phyloP scores from a whole-genome alignment of 1,139 yeast genomes.

The Geotrichum klebahnii region DNA sequence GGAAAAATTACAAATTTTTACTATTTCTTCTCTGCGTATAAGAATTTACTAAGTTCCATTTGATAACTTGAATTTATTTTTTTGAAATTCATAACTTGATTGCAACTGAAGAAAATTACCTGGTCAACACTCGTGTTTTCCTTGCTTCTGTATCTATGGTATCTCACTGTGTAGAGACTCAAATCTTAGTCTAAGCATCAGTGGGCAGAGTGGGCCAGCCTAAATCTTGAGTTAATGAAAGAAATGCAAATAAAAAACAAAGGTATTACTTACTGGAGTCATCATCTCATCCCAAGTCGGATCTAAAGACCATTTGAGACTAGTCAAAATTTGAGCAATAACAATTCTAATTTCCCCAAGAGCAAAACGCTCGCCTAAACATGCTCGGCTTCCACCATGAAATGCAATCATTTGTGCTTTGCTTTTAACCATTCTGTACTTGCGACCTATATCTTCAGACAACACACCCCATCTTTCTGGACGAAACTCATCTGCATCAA shows the following conservation, averaged over 20 bases:
- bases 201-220: constrained; percentile 22
- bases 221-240: not conserved
- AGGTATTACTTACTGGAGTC: constrained; percentile 42
- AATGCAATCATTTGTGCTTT: constrained; percentile 50
- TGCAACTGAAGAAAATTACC: not conserved
- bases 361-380: constrained; percentile 60
- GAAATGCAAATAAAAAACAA: not conserved
- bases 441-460: constrained; percentile 33
- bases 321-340: constrained; percentile 40
- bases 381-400: constrained; percentile 60
- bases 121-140: not conserved
- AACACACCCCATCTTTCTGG: constrained; percentile 60
- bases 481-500: constrained; percentile 45
- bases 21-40: no score
- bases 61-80: no score
- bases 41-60: no score
- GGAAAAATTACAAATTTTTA: no score
- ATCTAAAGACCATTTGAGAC: constrained; percentile 42
- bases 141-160: not conserved
- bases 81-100: no score
- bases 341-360: constrained; percentile 46
- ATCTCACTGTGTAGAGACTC: no score
- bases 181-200: constrained; percentile 19
- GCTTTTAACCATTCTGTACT: constrained; percentile 47
- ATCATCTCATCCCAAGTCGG: constrained; percentile 50